phyloP scores from a whole-genome alignment of 2,329 filamentous ascomycete genomes.

The Paracoccidioides lutzii region DNA sequence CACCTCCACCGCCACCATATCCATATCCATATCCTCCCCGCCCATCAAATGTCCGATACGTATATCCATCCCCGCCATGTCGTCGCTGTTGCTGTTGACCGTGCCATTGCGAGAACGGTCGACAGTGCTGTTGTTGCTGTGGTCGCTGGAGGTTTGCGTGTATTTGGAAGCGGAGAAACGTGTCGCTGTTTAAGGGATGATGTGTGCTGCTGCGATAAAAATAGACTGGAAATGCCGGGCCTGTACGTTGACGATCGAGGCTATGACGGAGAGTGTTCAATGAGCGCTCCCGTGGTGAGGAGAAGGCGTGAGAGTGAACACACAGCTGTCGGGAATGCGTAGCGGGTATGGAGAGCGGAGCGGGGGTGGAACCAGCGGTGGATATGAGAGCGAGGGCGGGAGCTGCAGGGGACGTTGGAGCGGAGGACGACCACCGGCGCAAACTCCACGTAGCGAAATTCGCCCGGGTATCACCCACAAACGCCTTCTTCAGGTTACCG shows the following conservation, averaged over 20 bases:
- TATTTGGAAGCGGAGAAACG: neutral
- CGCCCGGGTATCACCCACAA: neutral
- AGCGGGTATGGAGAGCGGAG: neutral
- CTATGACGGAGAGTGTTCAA: neutral
- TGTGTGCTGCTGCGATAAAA: neutral
- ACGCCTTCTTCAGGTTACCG: neutral
- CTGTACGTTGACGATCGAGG: neutral
- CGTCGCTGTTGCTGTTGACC: neutral
- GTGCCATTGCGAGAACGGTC: neutral
- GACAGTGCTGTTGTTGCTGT: neutral
- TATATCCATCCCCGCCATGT: neutral
- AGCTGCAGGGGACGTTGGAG: no score
- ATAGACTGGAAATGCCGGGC: neutral
- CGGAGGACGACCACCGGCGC: no score
- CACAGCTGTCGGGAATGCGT: neutral
- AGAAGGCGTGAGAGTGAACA: neutral
- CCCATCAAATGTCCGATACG: neutral
- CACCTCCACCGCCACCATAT: neutral
- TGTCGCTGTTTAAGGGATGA: neutral
- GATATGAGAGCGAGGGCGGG: neutral
- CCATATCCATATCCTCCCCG: neutral
- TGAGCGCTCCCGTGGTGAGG: neutral
- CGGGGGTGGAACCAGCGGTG: neutral
- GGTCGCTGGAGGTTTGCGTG: neutral
- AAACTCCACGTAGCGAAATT: neutral